A percentile compares a stretch with the other conserved stretches of the same genome.
These are phyloP conservation scores for Tardiomyces digboiensis DNA, from an alignment of 1,139 yeast genomes.

Conservation along the genomic window DNA sequence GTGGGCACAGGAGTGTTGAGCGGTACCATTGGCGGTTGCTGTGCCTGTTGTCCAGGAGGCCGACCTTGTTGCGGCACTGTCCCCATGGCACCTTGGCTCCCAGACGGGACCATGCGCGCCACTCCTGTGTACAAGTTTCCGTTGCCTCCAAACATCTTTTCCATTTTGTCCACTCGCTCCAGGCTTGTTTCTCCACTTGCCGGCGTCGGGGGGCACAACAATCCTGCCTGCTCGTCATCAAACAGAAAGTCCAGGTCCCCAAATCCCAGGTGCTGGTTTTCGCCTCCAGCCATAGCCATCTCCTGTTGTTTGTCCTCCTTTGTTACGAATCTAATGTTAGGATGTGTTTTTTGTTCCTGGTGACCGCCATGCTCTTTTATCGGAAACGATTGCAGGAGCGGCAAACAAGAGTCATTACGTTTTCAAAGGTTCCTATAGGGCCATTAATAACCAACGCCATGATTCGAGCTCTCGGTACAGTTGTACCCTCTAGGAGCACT, in stretches of 20 bases:
- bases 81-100: neutral
- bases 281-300: neutral
- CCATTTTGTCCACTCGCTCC: neutral
- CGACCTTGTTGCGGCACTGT: neutral
- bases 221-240: neutral
- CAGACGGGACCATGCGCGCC: neutral
- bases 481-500: no score
- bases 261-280: neutral
- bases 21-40: neutral
- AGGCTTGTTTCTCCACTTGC: neutral
- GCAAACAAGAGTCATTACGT: no score
- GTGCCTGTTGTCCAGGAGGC: neutral
- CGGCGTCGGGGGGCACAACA: neutral
- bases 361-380: no score
- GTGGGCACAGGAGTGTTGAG: neutral
- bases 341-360: no score
- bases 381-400: no score
- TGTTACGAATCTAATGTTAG: no score
- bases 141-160: neutral
- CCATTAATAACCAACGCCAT: no score
- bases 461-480: no score
- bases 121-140: neutral
- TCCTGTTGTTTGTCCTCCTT: neutral
- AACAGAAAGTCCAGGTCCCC: neutral
- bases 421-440: no score